Percentiles rank a stretch among this genome's conserved stretches.
These are phyloP conservation scores for Debaryomyces prosopidis DNA, from an alignment of 805 yeast genomes.

Conservation along the genomic window DNA sequence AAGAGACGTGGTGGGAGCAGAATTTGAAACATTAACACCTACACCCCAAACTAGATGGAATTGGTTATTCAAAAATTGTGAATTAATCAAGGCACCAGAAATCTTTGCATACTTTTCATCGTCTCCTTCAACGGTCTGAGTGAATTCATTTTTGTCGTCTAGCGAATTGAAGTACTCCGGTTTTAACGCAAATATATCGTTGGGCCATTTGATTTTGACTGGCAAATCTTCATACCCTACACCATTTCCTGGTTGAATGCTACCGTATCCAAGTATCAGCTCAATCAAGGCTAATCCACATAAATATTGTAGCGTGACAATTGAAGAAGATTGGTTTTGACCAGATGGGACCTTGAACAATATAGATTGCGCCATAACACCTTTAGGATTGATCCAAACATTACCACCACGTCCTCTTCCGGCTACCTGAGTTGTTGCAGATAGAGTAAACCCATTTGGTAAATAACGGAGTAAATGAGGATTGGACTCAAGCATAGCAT, in stretches of 20 bases:
- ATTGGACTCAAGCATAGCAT: slow-evolving; percentile 74
- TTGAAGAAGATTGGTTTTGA: slow-evolving; percentile 44
- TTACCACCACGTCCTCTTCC: slow-evolving; percentile 97
- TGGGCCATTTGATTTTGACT: slow-evolving; percentile 92
- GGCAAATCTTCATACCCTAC: slow-evolving; percentile 75
- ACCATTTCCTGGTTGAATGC: slow-evolving; percentile 32
- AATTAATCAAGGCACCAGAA: slow-evolving; percentile 82
- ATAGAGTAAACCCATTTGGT: slow-evolving; percentile 70
- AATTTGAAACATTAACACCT: slow-evolving; percentile 80
- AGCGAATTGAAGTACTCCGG: slow-evolving; percentile 52
- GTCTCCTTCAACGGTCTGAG: slow-evolving; percentile 44
- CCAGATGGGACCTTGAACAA: slow-evolving; percentile 59
- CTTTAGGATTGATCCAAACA: slow-evolving; percentile 92
- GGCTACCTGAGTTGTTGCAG: slow-evolving; percentile 81
- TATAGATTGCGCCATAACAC: slow-evolving; percentile 82
- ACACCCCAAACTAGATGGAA: slow-evolving; percentile 79
- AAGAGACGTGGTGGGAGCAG: slow-evolving; percentile 91
- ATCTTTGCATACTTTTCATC: slow-evolving; percentile 74
- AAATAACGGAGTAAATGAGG: slow-evolving; percentile 52
- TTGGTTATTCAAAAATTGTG: slow-evolving; percentile 59
- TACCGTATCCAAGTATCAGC: slow-evolving; percentile 64
- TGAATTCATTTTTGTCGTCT: slow-evolving; percentile 33
- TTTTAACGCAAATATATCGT: slow-evolving; percentile 76
- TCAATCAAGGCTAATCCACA: slow-evolving; percentile 81
- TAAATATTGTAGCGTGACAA: slow-evolving; percentile 86